A percentile compares a stretch with the other conserved stretches of the same genome.
These are phyloP conservation scores for Calocera viscosa DNA, from an alignment of 768 basidiomycete genomes.

Conservation along the genomic window DNA sequence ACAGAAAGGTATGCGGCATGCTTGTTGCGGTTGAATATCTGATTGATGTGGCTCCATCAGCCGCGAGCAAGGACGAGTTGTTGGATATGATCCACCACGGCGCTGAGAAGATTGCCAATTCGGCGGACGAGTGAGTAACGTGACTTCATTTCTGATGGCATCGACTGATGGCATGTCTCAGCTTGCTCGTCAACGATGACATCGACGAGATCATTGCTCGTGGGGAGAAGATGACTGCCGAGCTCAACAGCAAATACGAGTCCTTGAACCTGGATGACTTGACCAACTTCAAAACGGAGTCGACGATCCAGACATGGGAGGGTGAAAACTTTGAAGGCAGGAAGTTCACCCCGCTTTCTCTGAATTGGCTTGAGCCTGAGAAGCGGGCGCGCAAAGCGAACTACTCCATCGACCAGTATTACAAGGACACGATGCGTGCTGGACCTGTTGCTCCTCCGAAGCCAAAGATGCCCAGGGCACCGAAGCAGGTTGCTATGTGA, in stretches of 20 bases:
- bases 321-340: constrained; percentile 78
- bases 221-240: constrained; percentile 80
- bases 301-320: constrained; percentile 80
- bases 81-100: constrained; percentile 98
- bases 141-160: too few relatives aligned
- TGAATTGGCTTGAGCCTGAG: constrained; percentile 72
- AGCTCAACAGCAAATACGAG: constrained; percentile 86
- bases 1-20: constrained; percentile 48
- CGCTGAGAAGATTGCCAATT: constrained; percentile 90
- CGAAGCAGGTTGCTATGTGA: constrained; percentile 75
- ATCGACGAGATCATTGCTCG: constrained; percentile 87
- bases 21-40: constrained; percentile 1
- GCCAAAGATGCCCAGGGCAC: constrained; percentile 70
- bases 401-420: constrained; percentile 91
- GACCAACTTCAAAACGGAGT: constrained; percentile 93
- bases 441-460: constrained; percentile 65
- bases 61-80: constrained; percentile 88
- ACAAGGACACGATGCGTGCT: constrained; percentile 77
- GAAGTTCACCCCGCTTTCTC: constrained; percentile 54
- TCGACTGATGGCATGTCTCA: constrained; percentile 22
- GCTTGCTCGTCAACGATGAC: constrained; percentile 69
- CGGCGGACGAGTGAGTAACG: constrained; percentile 49
- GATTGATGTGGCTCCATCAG: constrained; percentile 28
- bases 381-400: constrained; percentile 91
- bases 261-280: constrained; percentile 86